These are phyloP conservation scores for Plectosphaerella sp. DNA, from an alignment of 2,329 filamentous ascomycete species.

Conservation along the genomic window DNA sequence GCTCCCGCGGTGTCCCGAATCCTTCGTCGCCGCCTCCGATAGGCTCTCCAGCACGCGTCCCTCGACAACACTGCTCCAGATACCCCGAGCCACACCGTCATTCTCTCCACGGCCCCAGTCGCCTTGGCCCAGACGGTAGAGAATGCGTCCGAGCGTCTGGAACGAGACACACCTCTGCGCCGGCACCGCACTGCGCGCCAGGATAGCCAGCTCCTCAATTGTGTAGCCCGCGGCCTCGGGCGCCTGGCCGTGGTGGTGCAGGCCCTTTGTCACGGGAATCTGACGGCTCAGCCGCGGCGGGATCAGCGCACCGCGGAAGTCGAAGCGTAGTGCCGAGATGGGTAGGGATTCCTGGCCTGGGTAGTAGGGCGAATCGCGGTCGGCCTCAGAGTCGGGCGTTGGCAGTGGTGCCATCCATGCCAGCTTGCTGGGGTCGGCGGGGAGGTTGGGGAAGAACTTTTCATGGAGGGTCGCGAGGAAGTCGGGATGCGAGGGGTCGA, in stretches of 20 bases:
- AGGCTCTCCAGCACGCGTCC: conserved; percentile 74
- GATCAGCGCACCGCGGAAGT: conserved; percentile 77
- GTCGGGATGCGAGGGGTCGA: conserved; percentile 77
- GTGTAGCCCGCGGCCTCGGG: conserved; percentile 95
- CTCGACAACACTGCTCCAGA: conserved; percentile 79
- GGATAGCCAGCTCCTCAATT: conserved; percentile 74
- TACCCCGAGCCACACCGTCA: conserved; percentile 63
- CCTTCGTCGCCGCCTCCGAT: conserved; percentile 68
- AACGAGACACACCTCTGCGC: conserved; percentile 88
- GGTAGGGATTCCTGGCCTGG: conserved; percentile 69
- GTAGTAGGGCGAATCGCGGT: conserved; percentile 74
- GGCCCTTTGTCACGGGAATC: conserved; percentile 71
- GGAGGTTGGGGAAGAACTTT: conserved; percentile 89
- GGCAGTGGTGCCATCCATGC: conserved; percentile 83
- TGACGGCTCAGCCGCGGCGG: conserved; percentile 69
- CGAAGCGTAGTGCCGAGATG: conserved; percentile 78
- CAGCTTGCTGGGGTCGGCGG: conserved; percentile 78
- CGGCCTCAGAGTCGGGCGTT: conserved; percentile 58
- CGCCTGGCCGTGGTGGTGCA: conserved; percentile 91
- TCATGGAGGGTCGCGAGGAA: conserved; percentile 82
- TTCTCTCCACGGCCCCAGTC: conserved; percentile 58
- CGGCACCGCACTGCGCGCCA: conserved; percentile 77
- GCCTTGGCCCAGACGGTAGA: conserved; percentile 76
- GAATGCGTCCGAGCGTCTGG: conserved; percentile 79
- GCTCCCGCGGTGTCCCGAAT: conserved; percentile 70